These are phyloP conservation scores for Polyporus tsugae DNA, from an alignment of 1,284 basidiomycete genomes.

Conservation along the genomic window DNA sequence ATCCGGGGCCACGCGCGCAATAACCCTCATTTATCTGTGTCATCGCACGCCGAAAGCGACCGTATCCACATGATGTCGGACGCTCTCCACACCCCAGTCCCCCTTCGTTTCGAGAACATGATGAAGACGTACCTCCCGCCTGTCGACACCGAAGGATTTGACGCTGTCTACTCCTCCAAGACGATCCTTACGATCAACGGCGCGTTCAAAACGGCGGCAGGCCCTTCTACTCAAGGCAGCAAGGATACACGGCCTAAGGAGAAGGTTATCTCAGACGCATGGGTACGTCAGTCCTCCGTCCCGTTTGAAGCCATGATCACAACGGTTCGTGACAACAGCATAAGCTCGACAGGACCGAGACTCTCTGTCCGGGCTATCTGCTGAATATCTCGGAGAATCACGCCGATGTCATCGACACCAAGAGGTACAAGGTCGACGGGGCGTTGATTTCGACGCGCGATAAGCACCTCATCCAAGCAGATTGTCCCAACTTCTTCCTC, in stretches of 20 bases:
- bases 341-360: neutral
- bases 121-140: constrained; percentile 6
- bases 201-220: neutral
- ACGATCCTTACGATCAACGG: neutral
- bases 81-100: neutral
- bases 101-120: neutral
- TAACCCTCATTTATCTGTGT: neutral
- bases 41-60: neutral
- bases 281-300: neutral
- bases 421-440: constrained; percentile 3
- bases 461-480: neutral
- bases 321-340: neutral
- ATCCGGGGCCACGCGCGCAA: neutral
- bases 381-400: neutral
- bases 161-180: neutral
- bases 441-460: neutral
- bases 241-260: neutral
- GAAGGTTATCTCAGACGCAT: constrained; percentile 2
- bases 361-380: constrained; percentile 4
- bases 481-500: neutral
- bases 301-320: neutral
- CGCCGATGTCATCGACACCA: neutral
- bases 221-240: neutral
- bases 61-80: neutral
- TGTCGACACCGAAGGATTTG: neutral